These are phyloP conservation scores for Lactarius evosmus DNA, from an alignment of 768 basidiomycete genomes.

Conservation along the genomic window DNA sequence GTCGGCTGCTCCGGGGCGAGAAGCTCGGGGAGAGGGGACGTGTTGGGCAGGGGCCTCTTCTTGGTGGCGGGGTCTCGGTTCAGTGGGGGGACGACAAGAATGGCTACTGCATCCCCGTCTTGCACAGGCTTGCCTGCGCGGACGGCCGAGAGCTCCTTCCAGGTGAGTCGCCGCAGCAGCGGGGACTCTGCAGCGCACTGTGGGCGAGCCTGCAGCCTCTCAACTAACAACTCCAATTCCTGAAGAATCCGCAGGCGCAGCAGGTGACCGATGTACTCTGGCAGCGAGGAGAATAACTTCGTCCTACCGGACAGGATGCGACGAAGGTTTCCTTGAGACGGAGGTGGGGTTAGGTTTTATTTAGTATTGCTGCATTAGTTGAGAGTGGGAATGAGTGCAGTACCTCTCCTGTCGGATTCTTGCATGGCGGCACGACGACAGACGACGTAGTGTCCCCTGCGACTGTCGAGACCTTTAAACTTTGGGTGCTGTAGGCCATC, in stretches of 20 bases:
- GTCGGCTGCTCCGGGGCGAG: background rate
- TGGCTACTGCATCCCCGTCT: conserved; percentile 54
- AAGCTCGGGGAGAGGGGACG: conserved; percentile 14
- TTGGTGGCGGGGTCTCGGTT: conserved; percentile 52
- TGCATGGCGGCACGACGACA: conserved; percentile 56
- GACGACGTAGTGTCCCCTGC: conserved; percentile 50
- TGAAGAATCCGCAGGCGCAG: conserved; percentile 73
- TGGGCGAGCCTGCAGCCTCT: conserved; percentile 39
- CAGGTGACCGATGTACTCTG: conserved; percentile 58
- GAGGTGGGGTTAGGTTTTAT: background rate
- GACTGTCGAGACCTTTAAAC: conserved; percentile 48
- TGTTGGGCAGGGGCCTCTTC: conserved; percentile 37
- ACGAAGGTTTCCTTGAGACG: conserved; percentile 27
- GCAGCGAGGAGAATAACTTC: conserved; percentile 43
- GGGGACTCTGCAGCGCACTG: conserved; percentile 31
- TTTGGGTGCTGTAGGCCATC: conserved; percentile 67
- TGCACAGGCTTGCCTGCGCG: conserved; percentile 47
- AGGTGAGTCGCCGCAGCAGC: conserved; percentile 61
- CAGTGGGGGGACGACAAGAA: conserved; percentile 65
- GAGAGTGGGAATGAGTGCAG: background rate
- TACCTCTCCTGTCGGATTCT: conserved; percentile 40
- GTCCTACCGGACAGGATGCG: conserved; percentile 29
- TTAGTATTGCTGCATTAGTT: background rate
- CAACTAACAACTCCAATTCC: conserved; percentile 61
- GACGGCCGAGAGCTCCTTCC: conserved; percentile 53